A percentile compares a stretch with the other conserved stretches of the same genome.
Evolutionary conservation across 2,329 filamentous ascomycete genomes (phyloP).

Genomic region (Elsinoe fawcettii): DNA sequence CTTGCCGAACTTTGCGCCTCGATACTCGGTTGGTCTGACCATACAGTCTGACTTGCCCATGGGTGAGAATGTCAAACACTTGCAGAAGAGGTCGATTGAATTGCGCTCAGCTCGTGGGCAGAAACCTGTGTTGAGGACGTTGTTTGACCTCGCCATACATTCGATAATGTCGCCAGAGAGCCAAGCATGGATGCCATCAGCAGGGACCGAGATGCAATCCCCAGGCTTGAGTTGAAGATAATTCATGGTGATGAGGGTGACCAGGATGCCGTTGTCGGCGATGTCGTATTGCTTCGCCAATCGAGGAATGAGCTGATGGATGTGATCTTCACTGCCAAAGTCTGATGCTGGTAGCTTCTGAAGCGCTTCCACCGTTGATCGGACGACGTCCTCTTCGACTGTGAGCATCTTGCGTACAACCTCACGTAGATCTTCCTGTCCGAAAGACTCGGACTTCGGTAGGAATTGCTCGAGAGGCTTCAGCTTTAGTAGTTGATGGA

Average conservation of each 20-base stretch:
- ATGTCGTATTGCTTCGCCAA: slow-evolving; percentile 57
- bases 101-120: slow-evolving; percentile 60
- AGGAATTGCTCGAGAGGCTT: slow-evolving; percentile 48
- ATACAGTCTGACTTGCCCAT: slow-evolving; percentile 51
- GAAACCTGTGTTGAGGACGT: slow-evolving; percentile 68
- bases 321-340: slow-evolving; percentile 49
- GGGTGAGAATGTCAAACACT: slow-evolving; percentile 56
- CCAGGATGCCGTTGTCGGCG: slow-evolving; percentile 58
- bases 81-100: slow-evolving; percentile 55
- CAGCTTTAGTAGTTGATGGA: slow-evolving; percentile 52
- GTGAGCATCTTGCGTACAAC: slow-evolving; percentile 50
- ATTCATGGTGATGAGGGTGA: slow-evolving; percentile 68
- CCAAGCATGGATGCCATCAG: slow-evolving; percentile 68
- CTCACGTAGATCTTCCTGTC: slow-evolving; percentile 50
- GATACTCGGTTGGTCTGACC: slow-evolving; percentile 43
- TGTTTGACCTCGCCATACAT: slow-evolving; percentile 69
- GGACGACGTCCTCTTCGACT: slow-evolving; percentile 46
- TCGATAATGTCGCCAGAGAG: slow-evolving; percentile 67
- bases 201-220: slow-evolving; percentile 62
- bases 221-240: slow-evolving; percentile 58
- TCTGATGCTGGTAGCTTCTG: slow-evolving; percentile 40
- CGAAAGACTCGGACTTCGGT: slow-evolving; percentile 43
- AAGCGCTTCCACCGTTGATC: slow-evolving; percentile 47
- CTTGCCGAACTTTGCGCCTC: slow-evolving; percentile 50
- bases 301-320: slow-evolving; percentile 57